Evolutionary conservation across 2,329 filamentous ascomycete species (phyloP), one percentile per base, ranked within the genome.

Genomic region (Clonostachys rhizophaga): DNA sequence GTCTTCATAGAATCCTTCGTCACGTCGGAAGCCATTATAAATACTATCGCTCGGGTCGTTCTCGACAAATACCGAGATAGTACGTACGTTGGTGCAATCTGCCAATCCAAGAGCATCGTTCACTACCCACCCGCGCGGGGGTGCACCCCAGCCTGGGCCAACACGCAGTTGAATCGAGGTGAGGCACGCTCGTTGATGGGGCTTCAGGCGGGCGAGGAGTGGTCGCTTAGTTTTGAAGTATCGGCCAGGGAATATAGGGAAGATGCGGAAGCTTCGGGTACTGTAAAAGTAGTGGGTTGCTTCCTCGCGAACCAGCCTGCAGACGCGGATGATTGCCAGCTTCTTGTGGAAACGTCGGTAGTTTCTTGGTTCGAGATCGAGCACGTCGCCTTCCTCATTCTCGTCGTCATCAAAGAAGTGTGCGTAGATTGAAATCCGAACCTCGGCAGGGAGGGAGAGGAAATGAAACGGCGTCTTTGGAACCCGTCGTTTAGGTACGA

Each of bases 141-240:
- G 87, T 48, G 78, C 78, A 50, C 72, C 82, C 81, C 85, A 91
- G 17, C 86, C 86, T 0, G 86, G 86, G 0, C 87, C 87, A 0
- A 91, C 70, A 4, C 87, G 79, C 46, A 91, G 65, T 63, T 91
- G 83, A 4, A 91, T 67, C 0, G 78, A 78, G 1, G 76, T 83
- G 41, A 91, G 72, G 42, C 68, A 75, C 14, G 69, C 67, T 34
- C 85, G 78, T 48, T 87, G 84, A 33, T 67, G 69, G 0, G 78
- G 65, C 17, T 81, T 80, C 47, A 91, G 65, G 16, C 86, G 81
- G 6, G 83, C 77, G 30, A 91, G 71, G 1, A 91, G 70, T 2
- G 87, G 87, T 54, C 80, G 81, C 67, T 88, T 88, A 33, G 82
- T 83, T 66, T 89, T 86, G 70, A 87, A 87, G 65, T 85, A 83